phyloP scores from a whole-genome alignment of 371 early-diverging fungal species.

The Actinomortierella ambigua region DNA sequence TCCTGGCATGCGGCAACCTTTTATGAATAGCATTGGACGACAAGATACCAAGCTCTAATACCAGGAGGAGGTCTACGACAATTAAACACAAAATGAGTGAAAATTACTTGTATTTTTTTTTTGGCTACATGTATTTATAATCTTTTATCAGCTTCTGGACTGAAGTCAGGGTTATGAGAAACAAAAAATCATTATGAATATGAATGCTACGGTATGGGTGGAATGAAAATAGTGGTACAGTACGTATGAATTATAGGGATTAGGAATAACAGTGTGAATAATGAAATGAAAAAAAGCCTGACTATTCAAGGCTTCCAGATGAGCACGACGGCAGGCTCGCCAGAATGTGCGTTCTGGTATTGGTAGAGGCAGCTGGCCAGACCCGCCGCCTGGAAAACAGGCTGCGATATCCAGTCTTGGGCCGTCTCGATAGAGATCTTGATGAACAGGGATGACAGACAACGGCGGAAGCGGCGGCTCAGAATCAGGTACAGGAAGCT shows the following conservation, averaged over 20 bases:
- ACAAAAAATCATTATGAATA: background rate
- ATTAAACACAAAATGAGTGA: background rate
- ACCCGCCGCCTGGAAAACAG: conserved; percentile 26
- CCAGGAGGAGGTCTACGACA: background rate
- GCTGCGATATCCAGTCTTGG: conserved; percentile 42
- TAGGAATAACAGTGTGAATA: background rate
- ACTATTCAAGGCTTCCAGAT: conserved; percentile 37
- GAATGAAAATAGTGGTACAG: background rate
- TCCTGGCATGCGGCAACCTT: conserved; percentile 23
- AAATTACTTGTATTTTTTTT: too few species aligned
- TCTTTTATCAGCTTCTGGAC: too few species aligned
- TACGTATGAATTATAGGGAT: background rate
- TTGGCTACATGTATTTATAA: too few species aligned
- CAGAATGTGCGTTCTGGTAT: conserved; percentile 28
- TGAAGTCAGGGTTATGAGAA: background rate
- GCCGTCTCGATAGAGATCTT: conserved; percentile 43
- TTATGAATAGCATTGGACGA: conserved; percentile 23
- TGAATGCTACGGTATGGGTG: background rate
- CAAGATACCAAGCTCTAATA: conserved; percentile 34
- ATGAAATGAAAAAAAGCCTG: background rate
- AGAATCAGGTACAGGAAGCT: conserved; percentile 25
- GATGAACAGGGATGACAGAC: conserved; percentile 39
- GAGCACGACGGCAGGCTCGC: conserved; percentile 36
- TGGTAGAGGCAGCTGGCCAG: conserved; percentile 38
- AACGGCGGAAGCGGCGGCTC: conserved; percentile 11